phyloP scores from a whole-genome alignment of 1,284 basidiomycete species.

The Naganishia sp. region DNA sequence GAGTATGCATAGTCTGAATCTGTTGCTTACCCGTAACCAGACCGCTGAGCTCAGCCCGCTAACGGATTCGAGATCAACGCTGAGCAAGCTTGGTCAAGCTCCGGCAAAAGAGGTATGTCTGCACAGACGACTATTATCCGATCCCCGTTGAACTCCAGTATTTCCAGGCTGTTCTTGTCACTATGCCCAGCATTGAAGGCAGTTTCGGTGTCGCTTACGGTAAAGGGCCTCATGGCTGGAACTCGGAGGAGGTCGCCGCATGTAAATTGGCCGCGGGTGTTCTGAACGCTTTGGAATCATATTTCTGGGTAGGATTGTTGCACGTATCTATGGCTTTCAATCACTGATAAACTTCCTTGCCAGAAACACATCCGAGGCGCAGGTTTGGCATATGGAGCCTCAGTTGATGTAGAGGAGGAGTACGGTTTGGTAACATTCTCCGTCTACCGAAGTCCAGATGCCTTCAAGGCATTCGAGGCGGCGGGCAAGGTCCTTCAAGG shows the following conservation, averaged over 20 bases:
- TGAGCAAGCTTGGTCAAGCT: constrained; percentile 72
- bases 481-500: constrained; percentile 73
- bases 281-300: constrained; percentile 91
- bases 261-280: constrained; percentile 82
- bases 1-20: constrained; percentile 53
- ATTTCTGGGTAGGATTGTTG: constrained; percentile 72
- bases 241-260: constrained; percentile 81
- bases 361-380: constrained; percentile 78
- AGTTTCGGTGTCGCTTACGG: constrained; percentile 80
- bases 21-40: constrained; percentile 46
- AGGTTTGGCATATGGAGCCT: constrained; percentile 90
- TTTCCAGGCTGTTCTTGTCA: constrained; percentile 76
- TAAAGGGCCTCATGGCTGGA: constrained; percentile 72
- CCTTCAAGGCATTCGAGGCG: constrained; percentile 77
- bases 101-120: constrained; percentile 68
- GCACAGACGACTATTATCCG: not conserved
- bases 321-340: not conserved
- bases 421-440: constrained; percentile 77
- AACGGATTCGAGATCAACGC: constrained; percentile 67
- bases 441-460: constrained; percentile 85
- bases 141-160: constrained; percentile 5
- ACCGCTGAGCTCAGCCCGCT: constrained; percentile 66
- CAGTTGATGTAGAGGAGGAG: constrained; percentile 76
- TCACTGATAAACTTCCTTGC: not conserved
- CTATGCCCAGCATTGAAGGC: constrained; percentile 91